Base-by-base conservation (phyloP, 2,329 filamentous ascomycete species). In the Ilyonectria destructans region DNA sequence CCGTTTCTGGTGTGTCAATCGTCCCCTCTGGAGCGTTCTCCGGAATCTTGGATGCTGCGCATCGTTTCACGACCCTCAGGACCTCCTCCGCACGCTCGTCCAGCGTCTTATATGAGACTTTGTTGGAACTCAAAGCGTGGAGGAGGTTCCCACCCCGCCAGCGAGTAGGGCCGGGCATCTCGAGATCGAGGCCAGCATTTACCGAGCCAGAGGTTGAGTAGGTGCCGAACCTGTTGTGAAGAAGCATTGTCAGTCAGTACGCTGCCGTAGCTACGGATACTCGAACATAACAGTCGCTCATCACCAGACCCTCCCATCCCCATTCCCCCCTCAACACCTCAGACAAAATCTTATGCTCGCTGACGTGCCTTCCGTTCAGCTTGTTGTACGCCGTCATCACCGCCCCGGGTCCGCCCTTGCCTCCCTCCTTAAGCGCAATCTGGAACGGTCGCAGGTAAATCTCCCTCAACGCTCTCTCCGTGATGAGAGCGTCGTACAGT, bases 251-350 rank as follows among this genome's bases (percentile, higher is more conserved):
- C 23, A 23, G 23, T 23, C 23, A 23, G 23, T 23, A 23, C 2
- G 23, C 23, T 23, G 23, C 23, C 23, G 23, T 23, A n/a, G 23
- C 23, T 23, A 23, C 23, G 23, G 23, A 23, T 23, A 23, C 23
- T 23, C 23, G 23, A 23, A 23, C 77, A 62, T 35, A 78, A 77
- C 76, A 80, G 62, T 79, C 78, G 33, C 72, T 77, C 72, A 79
- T 78, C 62, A 78, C 77, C 74, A 80, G 58, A 76, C 74, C 15
- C 67, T 61, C 35, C 35, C 48, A 61, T 3, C 48, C 58, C 58
- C 58, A 61, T n/a, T 54, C 58, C 12, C 33, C 69, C 12, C 77
- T 69, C 12, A 80, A 62, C 1, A 79, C 67, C 13, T 31, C 58
- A 12, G 75, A 48, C n/a, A 69, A 48, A 13, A 75, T 35, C n/a